phyloP scores from a whole-genome alignment of 129 eudicot species.

The Helichrysum umbraculigerum region DNA sequence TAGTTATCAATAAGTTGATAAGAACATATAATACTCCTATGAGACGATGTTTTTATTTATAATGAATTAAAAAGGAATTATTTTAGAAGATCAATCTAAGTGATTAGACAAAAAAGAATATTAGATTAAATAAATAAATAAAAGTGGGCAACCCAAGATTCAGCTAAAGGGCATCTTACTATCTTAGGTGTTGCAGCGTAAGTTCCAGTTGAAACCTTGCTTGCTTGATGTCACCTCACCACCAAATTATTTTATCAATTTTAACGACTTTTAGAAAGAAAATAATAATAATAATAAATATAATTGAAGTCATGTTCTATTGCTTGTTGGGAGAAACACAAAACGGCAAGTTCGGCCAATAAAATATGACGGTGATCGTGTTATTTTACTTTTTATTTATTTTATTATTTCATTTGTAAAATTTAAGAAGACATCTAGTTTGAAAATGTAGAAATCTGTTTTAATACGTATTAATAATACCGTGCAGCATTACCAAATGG shows the following conservation, averaged over 20 bases:
- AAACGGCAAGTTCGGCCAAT: slow-evolving; percentile 26
- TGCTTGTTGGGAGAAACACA: slow-evolving; percentile 12
- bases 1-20: background rate
- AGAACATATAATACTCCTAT: too few species aligned
- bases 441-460: too few species aligned
- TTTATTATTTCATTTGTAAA: background rate
- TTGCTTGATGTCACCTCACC: slow-evolving; percentile 23
- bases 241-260: slow-evolving; percentile 1
- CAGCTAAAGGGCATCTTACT: slow-evolving; percentile 55
- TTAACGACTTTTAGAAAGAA: background rate
- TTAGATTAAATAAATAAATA: slow-evolving; percentile 4
- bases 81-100: background rate
- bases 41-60: background rate
- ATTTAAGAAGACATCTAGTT: too few species aligned
- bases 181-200: slow-evolving; percentile 41
- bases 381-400: background rate
- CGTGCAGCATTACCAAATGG: background rate
- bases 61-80: background rate
- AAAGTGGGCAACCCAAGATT: slow-evolving; percentile 41
- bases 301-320: slow-evolving; percentile 14
- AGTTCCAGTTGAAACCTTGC: slow-evolving; percentile 20
- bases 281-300: background rate
- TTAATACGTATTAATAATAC: too few species aligned
- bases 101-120: background rate
- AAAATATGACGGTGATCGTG: slow-evolving; percentile 17